Conservation (phyloP, 345 rosid species). For the Euphorbia peplus region DNA sequence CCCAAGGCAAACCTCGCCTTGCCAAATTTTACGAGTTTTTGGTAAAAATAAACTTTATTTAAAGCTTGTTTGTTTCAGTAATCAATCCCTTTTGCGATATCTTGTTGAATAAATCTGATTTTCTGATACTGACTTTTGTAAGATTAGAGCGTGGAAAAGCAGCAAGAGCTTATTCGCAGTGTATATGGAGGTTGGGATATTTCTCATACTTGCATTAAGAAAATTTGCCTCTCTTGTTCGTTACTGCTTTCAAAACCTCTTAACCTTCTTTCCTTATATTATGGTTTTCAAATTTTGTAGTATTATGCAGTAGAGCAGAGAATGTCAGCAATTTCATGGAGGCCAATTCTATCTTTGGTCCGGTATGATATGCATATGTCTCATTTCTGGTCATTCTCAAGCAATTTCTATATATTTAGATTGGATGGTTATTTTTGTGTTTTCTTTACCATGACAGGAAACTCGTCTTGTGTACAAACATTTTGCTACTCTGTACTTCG, state of each 20-base stretch:
- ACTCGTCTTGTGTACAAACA: constrained; percentile 84
- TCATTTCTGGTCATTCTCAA: neutral
- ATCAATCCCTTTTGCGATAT: neutral
- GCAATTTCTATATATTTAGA: neutral
- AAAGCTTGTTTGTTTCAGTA: neutral
- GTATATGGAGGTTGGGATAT: constrained; percentile 60
- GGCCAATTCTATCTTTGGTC: constrained; percentile 76
- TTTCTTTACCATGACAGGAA: constrained; percentile 45
- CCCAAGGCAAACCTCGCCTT: constrained; percentile 91
- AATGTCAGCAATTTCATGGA: constrained; percentile 82
- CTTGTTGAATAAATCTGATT: neutral
- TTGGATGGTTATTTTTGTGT: neutral
- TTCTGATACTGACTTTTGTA: neutral
- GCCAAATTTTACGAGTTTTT: constrained; percentile 74
- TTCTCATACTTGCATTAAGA: neutral
- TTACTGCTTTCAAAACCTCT: neutral
- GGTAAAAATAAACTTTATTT: constrained; percentile 36
- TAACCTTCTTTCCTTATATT: neutral
- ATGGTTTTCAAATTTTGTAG: constrained; percentile 34
- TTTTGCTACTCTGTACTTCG: constrained; percentile 85
- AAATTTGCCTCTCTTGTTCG: neutral
- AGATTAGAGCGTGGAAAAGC: constrained; percentile 71
- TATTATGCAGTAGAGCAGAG: constrained; percentile 82
- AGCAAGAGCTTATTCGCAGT: constrained; percentile 78
- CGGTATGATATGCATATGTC: constrained; percentile 39